phyloP scores from a whole-genome alignment of 208 protist genomes.

The Leishmania lainsoni region DNA sequence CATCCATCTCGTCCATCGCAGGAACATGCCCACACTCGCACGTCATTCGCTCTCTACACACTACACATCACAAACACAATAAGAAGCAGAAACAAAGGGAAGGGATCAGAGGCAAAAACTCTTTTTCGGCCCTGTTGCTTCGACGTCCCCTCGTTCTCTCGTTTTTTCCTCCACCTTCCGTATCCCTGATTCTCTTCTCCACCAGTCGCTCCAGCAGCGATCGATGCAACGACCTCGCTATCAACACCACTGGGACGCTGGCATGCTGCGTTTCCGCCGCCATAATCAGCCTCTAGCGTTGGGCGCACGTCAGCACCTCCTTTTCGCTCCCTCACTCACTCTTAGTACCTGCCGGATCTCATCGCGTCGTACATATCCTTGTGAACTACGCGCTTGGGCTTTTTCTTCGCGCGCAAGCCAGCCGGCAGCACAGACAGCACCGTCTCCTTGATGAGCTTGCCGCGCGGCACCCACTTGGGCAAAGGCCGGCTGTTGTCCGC shows the following conservation, averaged over 20 bases:
- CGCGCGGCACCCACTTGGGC: constrained; percentile 82
- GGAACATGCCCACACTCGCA: not conserved
- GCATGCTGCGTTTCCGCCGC: not conserved
- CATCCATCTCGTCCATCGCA: not conserved
- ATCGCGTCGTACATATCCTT: constrained; percentile 89
- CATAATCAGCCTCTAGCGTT: not conserved
- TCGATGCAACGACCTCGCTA: not conserved
- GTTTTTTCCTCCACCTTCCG: not conserved
- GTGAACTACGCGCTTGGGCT: constrained; percentile 58
- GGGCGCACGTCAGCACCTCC: not conserved
- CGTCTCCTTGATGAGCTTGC: constrained; percentile 78
- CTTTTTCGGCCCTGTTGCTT: not conserved
- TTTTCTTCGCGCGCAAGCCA: constrained; percentile 50
- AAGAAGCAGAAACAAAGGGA: not conserved
- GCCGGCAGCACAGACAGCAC: constrained; percentile 67
- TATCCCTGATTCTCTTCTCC: not conserved
- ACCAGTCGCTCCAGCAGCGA: not conserved
- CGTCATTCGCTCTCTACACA: not conserved
- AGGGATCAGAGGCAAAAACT: not conserved
- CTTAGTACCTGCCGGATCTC: constrained; percentile 73
- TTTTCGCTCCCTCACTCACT: not conserved
- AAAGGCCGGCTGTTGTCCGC: constrained; percentile 80
- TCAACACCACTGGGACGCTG: not conserved
- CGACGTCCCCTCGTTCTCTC: too few relatives aligned
- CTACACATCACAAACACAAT: too few relatives aligned